Evolutionary conservation across 768 basidiomycete species (phyloP).

Genomic region (Boletus subcaerulescens): DNA sequence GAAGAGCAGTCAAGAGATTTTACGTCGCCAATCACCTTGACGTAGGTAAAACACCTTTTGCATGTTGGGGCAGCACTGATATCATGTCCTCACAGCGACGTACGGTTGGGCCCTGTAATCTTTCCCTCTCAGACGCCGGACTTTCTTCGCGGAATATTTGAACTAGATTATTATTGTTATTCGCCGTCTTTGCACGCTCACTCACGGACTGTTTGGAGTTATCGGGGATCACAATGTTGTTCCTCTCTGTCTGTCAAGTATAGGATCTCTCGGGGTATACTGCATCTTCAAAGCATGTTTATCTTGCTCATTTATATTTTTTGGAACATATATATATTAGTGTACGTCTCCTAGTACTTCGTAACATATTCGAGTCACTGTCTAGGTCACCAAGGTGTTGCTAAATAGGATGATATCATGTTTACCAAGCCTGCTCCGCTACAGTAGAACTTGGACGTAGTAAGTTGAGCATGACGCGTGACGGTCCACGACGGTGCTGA

Average conservation of each 20-base stretch:
- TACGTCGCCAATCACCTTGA: constrained; percentile 28
- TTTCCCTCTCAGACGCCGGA: constrained; percentile 4
- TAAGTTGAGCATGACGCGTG: too few relatives aligned
- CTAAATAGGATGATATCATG: too few relatives aligned
- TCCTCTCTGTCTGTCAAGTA: constrained; percentile 20
- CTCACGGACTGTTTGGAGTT: constrained; percentile 33
- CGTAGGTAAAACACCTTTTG: constrained; percentile 11
- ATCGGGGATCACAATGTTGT: constrained; percentile 21
- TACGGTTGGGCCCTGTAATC: background rate
- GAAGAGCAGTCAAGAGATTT: constrained; percentile 39
- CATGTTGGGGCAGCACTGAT: background rate
- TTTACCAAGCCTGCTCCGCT: too few relatives aligned
- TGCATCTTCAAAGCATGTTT: constrained; percentile 36
- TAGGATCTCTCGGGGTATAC: constrained; percentile 33
- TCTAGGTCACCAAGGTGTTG: background rate
- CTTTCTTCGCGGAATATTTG: constrained; percentile 20
- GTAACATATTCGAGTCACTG: background rate
- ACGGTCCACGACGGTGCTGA: too few relatives aligned
- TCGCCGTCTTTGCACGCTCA: constrained; percentile 23
- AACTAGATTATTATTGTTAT: constrained; percentile 34
- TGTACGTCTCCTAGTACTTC: constrained; percentile 26
- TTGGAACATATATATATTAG: constrained; percentile 33
- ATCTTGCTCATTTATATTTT: constrained; percentile 38
- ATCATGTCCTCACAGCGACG: background rate
- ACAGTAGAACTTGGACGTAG: too few relatives aligned